Evolutionary conservation across 495 filamentous ascomycete genomes (phyloP).

Genomic region (Elaphomyces granulatus): DNA sequence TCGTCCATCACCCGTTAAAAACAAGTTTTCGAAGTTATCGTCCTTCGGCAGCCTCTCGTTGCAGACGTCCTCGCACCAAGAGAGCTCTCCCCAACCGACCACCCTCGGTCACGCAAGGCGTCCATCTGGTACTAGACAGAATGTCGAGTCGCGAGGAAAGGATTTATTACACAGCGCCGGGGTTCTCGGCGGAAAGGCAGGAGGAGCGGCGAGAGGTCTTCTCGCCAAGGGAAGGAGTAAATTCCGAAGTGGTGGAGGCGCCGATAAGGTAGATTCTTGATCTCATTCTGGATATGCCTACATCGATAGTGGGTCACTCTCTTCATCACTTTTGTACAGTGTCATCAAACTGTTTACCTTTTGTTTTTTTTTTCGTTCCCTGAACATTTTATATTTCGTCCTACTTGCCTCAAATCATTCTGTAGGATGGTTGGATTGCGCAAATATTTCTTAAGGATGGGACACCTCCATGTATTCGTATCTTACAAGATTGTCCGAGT

Average conservation of each 20-base stretch:
- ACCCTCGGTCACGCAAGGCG: slow-evolving; percentile 21
- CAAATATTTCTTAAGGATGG: slow-evolving; percentile 13
- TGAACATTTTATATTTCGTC: slow-evolving; percentile 8
- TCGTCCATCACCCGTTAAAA: slow-evolving; percentile 22
- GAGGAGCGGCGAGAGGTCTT: slow-evolving; percentile 69
- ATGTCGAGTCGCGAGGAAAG: slow-evolving; percentile 62
- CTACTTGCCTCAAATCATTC: slow-evolving; percentile 9
- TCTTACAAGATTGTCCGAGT: slow-evolving; percentile 4
- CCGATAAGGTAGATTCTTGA: slow-evolving; percentile 68
- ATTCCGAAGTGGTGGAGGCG: slow-evolving; percentile 45
- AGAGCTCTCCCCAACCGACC: slow-evolving; percentile 22
- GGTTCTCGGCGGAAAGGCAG: slow-evolving; percentile 51
- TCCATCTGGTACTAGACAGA: slow-evolving; percentile 25
- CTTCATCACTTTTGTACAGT: slow-evolving; percentile 18
- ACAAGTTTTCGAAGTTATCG: slow-evolving; percentile 33
- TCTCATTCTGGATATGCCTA: slow-evolving; percentile 24
- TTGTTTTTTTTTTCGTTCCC: slow-evolving; percentile 11
- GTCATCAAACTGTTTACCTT: slow-evolving; percentile 24
- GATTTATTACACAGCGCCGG: slow-evolving; percentile 72
- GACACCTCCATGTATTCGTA: slow-evolving; percentile 5
- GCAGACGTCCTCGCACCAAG: slow-evolving; percentile 26
- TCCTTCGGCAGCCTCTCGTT: slow-evolving; percentile 22
- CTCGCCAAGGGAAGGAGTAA: slow-evolving; percentile 78
- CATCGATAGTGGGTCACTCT: neutral
- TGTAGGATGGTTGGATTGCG: slow-evolving; percentile 14